phyloP scores from a whole-genome alignment of 2,329 filamentous ascomycete species.

The Fusarium sulawesiense region DNA sequence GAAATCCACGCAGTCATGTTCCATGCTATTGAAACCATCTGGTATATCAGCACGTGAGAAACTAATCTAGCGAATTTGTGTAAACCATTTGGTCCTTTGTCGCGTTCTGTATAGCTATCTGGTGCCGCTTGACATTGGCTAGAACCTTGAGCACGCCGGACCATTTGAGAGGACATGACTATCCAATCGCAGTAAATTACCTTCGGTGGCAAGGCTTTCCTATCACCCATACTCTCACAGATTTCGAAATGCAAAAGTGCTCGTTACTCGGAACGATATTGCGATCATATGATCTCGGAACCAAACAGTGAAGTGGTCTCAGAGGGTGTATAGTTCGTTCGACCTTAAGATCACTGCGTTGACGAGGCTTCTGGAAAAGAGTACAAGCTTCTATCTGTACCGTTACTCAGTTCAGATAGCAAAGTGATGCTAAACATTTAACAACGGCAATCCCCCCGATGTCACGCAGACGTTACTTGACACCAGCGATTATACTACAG shows the following conservation, averaged over 20 bases:
- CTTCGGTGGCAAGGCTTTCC: not conserved
- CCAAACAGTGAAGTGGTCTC: not conserved
- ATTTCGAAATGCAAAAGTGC: not conserved
- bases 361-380: not conserved
- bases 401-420: not conserved
- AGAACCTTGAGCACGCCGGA: not conserved
- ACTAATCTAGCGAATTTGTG: not conserved
- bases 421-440: not conserved
- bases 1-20: not conserved
- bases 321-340: not conserved
- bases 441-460: constrained; percentile 4
- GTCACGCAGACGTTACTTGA: not conserved
- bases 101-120: not conserved
- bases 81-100: not conserved
- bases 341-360: not conserved
- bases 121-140: not conserved
- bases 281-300: not conserved
- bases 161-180: not conserved
- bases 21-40: not conserved
- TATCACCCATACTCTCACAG: not conserved
- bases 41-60: not conserved
- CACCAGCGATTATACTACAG: not conserved
- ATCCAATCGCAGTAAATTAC: not conserved
- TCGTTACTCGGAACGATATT: not conserved
- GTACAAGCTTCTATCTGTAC: not conserved